These are phyloP conservation scores for Boletus insuetus DNA, from an alignment of 768 basidiomycete genomes.

Conservation along the genomic window DNA sequence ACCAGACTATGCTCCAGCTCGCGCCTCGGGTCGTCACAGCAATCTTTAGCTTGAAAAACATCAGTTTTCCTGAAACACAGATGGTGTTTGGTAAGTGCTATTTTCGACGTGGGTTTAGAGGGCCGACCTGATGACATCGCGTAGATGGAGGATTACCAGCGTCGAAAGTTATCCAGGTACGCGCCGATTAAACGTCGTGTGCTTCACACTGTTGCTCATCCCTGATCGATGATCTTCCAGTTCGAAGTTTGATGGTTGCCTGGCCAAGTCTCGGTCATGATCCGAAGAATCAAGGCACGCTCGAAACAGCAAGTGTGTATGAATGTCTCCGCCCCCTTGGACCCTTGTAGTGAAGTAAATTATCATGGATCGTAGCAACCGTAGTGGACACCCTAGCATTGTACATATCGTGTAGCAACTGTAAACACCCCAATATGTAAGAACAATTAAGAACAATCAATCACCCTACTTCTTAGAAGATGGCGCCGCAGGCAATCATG, in stretches of 20 bases:
- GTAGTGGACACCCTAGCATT: no score
- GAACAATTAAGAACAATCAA: no score
- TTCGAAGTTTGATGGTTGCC: conserved; percentile 26
- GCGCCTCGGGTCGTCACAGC: conserved; percentile 42
- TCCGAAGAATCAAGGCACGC: not conserved
- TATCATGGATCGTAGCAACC: not conserved
- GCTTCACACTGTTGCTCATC: not conserved
- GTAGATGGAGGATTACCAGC: conserved; percentile 12
- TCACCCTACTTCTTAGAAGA: not conserved
- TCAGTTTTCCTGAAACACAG: conserved; percentile 17
- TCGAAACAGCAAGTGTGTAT: not conserved
- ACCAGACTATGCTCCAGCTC: conserved; percentile 29
- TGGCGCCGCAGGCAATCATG: not conserved
- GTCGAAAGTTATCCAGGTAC: conserved; percentile 22
- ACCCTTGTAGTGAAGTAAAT: not conserved
- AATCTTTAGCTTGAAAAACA: conserved; percentile 43
- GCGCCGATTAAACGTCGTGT: not conserved
- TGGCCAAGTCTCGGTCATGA: not conserved
- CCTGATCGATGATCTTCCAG: conserved; percentile 3
- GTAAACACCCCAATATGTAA: no score
- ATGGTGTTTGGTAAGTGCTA: conserved; percentile 13
- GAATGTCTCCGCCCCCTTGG: no score
- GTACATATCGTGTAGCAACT: no score
- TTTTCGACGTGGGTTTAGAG: not conserved
- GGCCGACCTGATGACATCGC: not conserved